A percentile compares a stretch with the other conserved stretches of the same genome.
These are phyloP conservation scores for Aspergillus piperis DNA, from an alignment of 2,329 filamentous ascomycete species.

Conservation along the genomic window DNA sequence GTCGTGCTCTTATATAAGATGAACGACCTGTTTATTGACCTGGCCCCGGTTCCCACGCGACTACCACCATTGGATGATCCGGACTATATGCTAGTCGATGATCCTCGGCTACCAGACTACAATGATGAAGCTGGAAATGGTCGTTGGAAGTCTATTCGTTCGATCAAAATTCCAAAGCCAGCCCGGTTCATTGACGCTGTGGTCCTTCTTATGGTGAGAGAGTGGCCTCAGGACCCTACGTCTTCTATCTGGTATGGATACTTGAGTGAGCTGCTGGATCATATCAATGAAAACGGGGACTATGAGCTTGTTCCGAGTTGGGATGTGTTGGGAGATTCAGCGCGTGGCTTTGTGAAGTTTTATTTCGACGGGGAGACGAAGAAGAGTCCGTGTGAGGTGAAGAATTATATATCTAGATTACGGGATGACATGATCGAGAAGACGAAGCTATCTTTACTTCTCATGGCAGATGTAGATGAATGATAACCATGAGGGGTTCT, in stretches of 20 bases:
- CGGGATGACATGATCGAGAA: not conserved
- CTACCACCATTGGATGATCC: not conserved
- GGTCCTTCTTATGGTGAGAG: not conserved
- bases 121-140: not conserved
- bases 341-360: too few species aligned
- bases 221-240: not conserved
- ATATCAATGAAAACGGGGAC: too few species aligned
- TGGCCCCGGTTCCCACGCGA: not conserved
- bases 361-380: too few species aligned
- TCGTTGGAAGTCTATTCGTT: not conserved
- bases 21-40: too few species aligned
- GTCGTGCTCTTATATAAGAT: too few species aligned
- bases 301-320: too few species aligned
- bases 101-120: not conserved
- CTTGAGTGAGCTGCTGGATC: too few species aligned
- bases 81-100: not conserved
- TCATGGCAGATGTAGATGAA: too few species aligned
- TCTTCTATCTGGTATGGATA: not conserved
- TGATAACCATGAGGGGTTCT: too few species aligned
- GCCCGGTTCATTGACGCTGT: not conserved
- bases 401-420: not conserved
- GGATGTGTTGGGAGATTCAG: too few species aligned
- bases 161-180: not conserved
- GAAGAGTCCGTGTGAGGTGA: too few species aligned
- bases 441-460: too few species aligned